Percentiles rank a stretch among this genome's conserved stretches.
These are phyloP conservation scores for Populus trichocarpa DNA, from an alignment of 441 rosid genomes.

Conservation along the genomic window DNA sequence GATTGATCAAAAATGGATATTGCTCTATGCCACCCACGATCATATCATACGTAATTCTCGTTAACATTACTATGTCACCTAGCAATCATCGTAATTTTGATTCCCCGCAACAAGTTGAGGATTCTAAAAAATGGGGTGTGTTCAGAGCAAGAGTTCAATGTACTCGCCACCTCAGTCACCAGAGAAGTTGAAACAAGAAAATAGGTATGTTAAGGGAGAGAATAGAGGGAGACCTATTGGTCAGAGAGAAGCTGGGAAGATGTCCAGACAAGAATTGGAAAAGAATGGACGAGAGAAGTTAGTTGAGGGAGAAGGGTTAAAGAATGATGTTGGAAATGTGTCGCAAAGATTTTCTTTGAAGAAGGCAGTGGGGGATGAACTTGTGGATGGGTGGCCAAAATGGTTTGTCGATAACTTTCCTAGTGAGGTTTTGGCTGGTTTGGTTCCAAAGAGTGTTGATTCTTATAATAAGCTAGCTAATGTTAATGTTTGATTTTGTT, in stretches of 20 bases:
- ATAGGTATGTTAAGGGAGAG: conserved; percentile 25
- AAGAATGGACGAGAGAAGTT: neutral
- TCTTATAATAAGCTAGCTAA: conserved; percentile 67
- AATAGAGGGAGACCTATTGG: conserved; percentile 12
- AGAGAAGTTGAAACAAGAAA: conserved; percentile 27
- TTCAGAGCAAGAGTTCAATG: conserved; percentile 19
- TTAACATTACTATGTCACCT: conserved; percentile 23
- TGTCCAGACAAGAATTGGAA: conserved; percentile 12
- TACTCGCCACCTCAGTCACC: conserved; percentile 23
- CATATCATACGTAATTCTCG: neutral
- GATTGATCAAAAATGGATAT: neutral
- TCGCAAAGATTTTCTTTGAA: conserved; percentile 19
- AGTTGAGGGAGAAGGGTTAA: conserved; percentile 7
- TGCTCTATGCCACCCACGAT: neutral
- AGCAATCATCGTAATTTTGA: conserved; percentile 13
- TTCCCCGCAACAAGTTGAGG: conserved; percentile 12
- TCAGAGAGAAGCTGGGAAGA: conserved; percentile 11
- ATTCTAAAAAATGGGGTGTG: conserved; percentile 40
- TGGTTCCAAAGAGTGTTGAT: conserved; percentile 56
- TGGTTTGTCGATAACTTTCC: conserved; percentile 68
- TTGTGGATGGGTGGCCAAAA: conserved; percentile 65
- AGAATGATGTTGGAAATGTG: conserved; percentile 15
- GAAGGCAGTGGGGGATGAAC: conserved; percentile 50
- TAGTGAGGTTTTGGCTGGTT: conserved; percentile 41
- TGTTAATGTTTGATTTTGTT: conserved; percentile 24